Evolutionary conservation across 78 protist genomes (phyloP), one percentile per base, ranked within the genome.

Genomic region (Pigoraptor vietnamica): DNA sequence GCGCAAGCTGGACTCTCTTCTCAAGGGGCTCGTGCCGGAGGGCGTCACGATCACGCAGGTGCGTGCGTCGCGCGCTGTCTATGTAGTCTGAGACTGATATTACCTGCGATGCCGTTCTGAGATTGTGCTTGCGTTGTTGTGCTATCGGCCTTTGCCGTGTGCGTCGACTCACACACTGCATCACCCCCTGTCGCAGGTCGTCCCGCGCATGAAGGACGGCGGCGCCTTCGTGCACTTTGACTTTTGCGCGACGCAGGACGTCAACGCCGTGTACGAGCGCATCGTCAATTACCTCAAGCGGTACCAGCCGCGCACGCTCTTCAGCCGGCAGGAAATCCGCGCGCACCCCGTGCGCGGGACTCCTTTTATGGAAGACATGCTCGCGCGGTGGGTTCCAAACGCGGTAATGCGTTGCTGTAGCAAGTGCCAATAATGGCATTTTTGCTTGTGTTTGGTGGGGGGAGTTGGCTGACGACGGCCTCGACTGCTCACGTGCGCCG

Each of bases 191-290:
- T 48, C 29, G 6, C 67, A 48, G 67, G 67, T 48, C 67, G 67
- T 48, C 67, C 84, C 84, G 35, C 84, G 84, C 84, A 14, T 79
- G 84, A 79, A 79, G 84, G 84, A 79, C n/a, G 84, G 84, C 84
- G 84, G 84, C 84, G 32, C 32, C 9, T 79, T 79, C 14, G 84
- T 79, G 84, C 84, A 79, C 84, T 79, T 48, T 48, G 67, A 48
- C 67, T 48, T 48, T 48, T 48, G 67, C 67, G 67, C 67, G 14
- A 48, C 67, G 29, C 67, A 48, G 67, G 67, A 48, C 67, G 67
- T 48, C 67, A 48, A 48, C 14, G 67, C 67, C 14, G 67, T 48
- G 29, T 48, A 48, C 67, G 67, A 48, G 14, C 67, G 67, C 67
- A 48, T 48, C 67, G 14, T 48, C 6, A 48, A 48, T 14, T 48